Evolutionary conservation across 768 basidiomycete genomes (phyloP), one percentile per base, ranked within the genome.

Genomic region (Xerocomellus amylosporus): DNA sequence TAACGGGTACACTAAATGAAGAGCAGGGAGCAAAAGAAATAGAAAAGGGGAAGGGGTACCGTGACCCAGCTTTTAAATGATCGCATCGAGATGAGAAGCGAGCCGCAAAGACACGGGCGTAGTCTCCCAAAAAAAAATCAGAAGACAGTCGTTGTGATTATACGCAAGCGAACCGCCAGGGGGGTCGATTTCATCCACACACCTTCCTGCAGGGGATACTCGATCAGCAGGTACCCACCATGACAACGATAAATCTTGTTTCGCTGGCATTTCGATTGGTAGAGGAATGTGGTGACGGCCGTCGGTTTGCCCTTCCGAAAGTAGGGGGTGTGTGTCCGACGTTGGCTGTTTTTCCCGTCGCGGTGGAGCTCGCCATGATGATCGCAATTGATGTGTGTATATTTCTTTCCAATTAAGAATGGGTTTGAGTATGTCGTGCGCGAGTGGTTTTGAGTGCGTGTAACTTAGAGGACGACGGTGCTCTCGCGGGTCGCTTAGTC

Each of bases 171-270:
- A n/a, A 9, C 37, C n/a, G n/a, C 7, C 12, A 10, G 33, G 31
- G 31, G 4, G 12, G 13, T 33, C 8, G 2, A 13, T n/a, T 4
- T 19, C 37, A 19, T 36, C 8, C 15, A 15, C 15, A 17, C 6
- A 24, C 24, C 24, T 4, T 5, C 37, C 19, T 19, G 37, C 24
- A 24, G 4, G 10, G 10, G 37, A 12, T n/a, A 8, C 4, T n/a
- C 8, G 26, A 22, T 20, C 5, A 9, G 24, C 12, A 20, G 31
- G 22, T 13, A 59, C 75, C 31, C 30, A 83, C 81, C 82, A 83
- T 83, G 41, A 81, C 75, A 22, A 83, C 63, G 54, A 83, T 72
- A 53, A 82, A 67, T 33, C 72, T 60, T 10, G 60, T 39, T 31
- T 33, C 37, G 24, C 28, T 55, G 36, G 33, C 24, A 17, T 51